A percentile compares a stretch with the other conserved stretches of the same genome.
phyloP scores from a whole-genome alignment of 2,329 filamentous ascomycete genomes.

The Cladosporium halotolerans region DNA sequence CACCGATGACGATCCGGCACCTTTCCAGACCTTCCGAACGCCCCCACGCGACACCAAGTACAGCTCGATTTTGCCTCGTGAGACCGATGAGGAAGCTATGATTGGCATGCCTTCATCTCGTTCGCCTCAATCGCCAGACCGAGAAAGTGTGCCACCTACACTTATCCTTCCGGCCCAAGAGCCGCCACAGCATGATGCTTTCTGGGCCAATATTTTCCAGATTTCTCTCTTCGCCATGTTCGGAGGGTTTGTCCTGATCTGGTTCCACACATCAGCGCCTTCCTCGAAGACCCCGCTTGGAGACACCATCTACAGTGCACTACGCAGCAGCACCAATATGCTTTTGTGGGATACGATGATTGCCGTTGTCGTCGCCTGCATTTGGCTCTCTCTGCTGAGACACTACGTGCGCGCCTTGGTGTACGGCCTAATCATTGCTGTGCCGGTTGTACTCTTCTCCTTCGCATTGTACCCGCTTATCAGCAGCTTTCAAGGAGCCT shows the following conservation, averaged over 20 bases:
- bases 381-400: slow-evolving; percentile 83
- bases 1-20: slow-evolving; percentile 42
- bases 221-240: slow-evolving; percentile 79
- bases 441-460: slow-evolving; percentile 78
- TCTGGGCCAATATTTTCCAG: slow-evolving; percentile 86
- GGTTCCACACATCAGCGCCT: slow-evolving; percentile 75
- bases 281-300: slow-evolving; percentile 65
- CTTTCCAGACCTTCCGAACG: slow-evolving; percentile 51
- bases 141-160: slow-evolving; percentile 51
- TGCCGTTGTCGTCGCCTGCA: slow-evolving; percentile 76
- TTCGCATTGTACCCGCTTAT: slow-evolving; percentile 90
- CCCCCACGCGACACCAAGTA: slow-evolving; percentile 31
- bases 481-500: slow-evolving; percentile 74
- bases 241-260: slow-evolving; percentile 82
- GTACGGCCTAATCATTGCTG: slow-evolving; percentile 70
- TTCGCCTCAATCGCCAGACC: slow-evolving; percentile 43
- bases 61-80: slow-evolving; percentile 44
- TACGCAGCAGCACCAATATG: slow-evolving; percentile 81
- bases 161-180: slow-evolving; percentile 57
- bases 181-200: slow-evolving; percentile 75
- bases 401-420: slow-evolving; percentile 86
- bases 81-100: slow-evolving; percentile 47
- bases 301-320: slow-evolving; percentile 87
- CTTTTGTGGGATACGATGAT: slow-evolving; percentile 86
- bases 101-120: slow-evolving; percentile 32